phyloP scores from a whole-genome alignment of 23 red algal genomes.

The Chondrus crispus region DNA sequence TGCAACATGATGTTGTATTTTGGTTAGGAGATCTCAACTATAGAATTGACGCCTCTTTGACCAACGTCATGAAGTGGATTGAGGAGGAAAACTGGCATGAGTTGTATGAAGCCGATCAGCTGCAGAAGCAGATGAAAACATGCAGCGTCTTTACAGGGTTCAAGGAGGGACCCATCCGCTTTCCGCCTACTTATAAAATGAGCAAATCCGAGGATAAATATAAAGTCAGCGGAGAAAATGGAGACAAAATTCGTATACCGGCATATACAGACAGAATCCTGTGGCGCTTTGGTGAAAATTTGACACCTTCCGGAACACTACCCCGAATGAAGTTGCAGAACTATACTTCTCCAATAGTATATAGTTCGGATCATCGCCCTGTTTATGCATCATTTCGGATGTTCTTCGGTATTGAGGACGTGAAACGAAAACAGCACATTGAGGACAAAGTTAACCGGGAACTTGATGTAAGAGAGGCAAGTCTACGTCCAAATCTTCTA shows the following conservation, averaged over 20 bases:
- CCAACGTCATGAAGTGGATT: conserved; percentile 73
- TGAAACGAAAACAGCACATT: not conserved
- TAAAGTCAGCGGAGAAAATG: conserved; percentile 46
- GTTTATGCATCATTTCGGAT: conserved; percentile 73
- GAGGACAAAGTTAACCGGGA: not conserved
- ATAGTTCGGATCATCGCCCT: conserved; percentile 89
- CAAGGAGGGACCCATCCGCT: conserved; percentile 67
- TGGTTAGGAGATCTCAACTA: conserved; percentile 98
- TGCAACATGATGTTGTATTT: conserved; percentile 94
- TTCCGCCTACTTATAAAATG: conserved; percentile 96
- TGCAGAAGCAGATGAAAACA: conserved; percentile 43
- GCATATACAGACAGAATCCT: conserved; percentile 93
- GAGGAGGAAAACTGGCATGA: conserved; percentile 58
- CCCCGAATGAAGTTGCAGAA: conserved; percentile 34
- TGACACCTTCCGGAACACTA: not conserved
- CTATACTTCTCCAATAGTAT: conserved; percentile 37
- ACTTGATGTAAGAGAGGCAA: not conserved
- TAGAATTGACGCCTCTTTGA: conserved; percentile 66
- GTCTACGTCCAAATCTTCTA: not conserved
- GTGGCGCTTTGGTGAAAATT: conserved; percentile 31
- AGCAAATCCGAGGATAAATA: conserved; percentile 69
- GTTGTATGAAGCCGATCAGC: conserved; percentile 69
- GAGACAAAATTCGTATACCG: conserved; percentile 70
- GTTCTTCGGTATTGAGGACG: conserved; percentile 39
- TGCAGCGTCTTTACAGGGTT: conserved; percentile 79